Base-by-base conservation (phyloP, 140 eudicot genomes). In the Anethum foeniculum region DNA sequence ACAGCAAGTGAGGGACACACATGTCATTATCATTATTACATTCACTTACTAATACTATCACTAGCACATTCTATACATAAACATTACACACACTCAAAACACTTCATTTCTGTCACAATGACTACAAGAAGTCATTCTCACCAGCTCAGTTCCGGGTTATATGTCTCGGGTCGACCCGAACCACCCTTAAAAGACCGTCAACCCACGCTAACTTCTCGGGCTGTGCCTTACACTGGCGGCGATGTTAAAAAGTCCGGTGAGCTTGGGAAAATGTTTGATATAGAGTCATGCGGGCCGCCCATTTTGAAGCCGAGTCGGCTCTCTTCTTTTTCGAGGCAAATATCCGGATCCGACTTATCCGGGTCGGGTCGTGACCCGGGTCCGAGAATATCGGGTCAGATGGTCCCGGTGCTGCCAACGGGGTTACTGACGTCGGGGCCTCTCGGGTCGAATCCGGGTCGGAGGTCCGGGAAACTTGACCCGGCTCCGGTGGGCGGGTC, bases 131-230 rank as follows among this genome's bases (percentile, higher is more conserved):
- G 88, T 62, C 97, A 89, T 19, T 92, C 97, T 2, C 99, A 95
- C 89, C 97, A 92, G 91, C 99, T 95, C 69, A 91, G 96, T 84
- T 89, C 86, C 79, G 99, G 99, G 12, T 83, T 95, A 8, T 88
- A 86, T 79, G 98, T 95, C 1, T 95, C 99, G 85, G 99, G 99
- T 79, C 92, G 96, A 41, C 99, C 97, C 81, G 97, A 94, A 44
- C 93, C 82, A 12, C 90, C 19, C 11, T 88, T 18, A 71, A 88
- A 92, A 64, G 90, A 87, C 28, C 90, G 91, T 25, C 90, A 49
- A 19, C 97, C 93, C 44, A 79, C 92, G 19, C 47, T 86, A 80
- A 82, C 80, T 18, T 85, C 99, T 0, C 93, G 96, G 38, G 93
- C 97, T 76, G 71, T 89, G 21, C 93, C 96, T 8, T 95, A 95